A percentile compares a stretch with the other conserved stretches of the same genome.
phyloP scores from a whole-genome alignment of 768 basidiomycete species.

The Xerocomellus chrysenteron region DNA sequence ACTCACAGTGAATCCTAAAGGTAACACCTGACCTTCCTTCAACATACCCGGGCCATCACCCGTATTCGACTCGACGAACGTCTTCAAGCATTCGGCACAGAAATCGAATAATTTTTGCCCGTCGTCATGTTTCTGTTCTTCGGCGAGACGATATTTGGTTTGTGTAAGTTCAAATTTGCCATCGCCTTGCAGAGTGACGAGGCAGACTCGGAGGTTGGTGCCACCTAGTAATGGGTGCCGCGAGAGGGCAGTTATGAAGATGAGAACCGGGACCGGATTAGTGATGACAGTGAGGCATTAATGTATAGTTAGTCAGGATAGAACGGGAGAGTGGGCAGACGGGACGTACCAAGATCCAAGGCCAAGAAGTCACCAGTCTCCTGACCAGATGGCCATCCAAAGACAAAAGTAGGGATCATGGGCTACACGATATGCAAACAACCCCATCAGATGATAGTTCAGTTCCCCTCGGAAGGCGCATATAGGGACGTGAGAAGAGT shows the following conservation, averaged over 20 bases:
- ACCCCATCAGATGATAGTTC: constrained; percentile 8
- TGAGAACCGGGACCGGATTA: not conserved
- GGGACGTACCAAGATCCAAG: constrained; percentile 73
- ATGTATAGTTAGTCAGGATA: not conserved
- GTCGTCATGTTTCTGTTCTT: constrained; percentile 98
- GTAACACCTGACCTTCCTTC: constrained; percentile 57
- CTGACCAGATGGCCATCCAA: constrained; percentile 89
- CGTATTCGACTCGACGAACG: constrained; percentile 78
- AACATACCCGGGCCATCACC: constrained; percentile 48
- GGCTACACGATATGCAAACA: constrained; percentile 47
- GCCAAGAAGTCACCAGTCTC: constrained; percentile 91
- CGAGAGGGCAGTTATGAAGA: not conserved
- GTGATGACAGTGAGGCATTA: not conserved
- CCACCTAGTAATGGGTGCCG: constrained; percentile 54
- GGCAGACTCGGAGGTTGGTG: constrained; percentile 97
- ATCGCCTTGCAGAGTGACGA: constrained; percentile 86
- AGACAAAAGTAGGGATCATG: constrained; percentile 97
- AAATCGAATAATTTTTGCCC: constrained; percentile 96
- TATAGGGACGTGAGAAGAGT: not conserved
- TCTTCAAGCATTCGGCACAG: constrained; percentile 90
- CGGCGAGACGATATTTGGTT: constrained; percentile 93
- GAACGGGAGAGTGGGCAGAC: not conserved
- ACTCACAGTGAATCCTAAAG: constrained; percentile 91
- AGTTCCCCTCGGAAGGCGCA: not conserved
- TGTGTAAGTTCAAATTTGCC: constrained; percentile 99